Conservation (phyloP, 768 basidiomycete genomes). For the Polyporus arcularius region DNA sequence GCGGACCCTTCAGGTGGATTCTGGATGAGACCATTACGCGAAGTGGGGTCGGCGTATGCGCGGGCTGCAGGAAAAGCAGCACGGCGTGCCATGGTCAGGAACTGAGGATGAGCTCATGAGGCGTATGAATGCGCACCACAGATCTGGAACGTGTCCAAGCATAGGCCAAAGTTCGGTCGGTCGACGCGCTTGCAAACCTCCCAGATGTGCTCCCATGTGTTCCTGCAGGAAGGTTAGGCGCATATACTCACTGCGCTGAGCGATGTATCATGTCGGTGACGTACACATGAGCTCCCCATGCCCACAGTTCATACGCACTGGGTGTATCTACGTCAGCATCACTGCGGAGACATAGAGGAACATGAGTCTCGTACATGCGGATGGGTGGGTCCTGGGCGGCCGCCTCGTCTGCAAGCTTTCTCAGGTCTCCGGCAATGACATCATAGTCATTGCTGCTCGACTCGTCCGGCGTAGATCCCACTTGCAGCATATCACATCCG, state of each 20-base stretch:
- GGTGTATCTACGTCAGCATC: not conserved
- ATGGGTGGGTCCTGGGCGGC: conserved; percentile 29
- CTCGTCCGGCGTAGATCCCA: conserved; percentile 31
- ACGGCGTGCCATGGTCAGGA: not conserved
- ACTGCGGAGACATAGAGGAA: not conserved
- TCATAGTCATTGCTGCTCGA: conserved; percentile 25
- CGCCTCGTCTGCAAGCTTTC: conserved; percentile 30
- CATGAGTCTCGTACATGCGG: conserved; percentile 21
- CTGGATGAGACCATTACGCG: conserved; percentile 15
- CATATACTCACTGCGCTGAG: not conserved
- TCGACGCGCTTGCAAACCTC: conserved; percentile 32
- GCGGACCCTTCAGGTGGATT: conserved; percentile 16
- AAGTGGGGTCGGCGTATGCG: conserved; percentile 28
- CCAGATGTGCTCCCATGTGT: conserved; percentile 35
- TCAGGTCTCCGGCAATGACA: conserved; percentile 30
- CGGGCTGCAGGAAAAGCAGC: conserved; percentile 21
- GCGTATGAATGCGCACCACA: conserved; percentile 21
- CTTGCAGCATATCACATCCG: conserved; percentile 31
- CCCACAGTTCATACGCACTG: conserved; percentile 37
- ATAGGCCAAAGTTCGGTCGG: conserved; percentile 33
- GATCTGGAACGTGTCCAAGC: conserved; percentile 36
- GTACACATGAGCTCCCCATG: conserved; percentile 33
- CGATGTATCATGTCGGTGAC: conserved; percentile 1
- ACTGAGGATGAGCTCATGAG: not conserved
- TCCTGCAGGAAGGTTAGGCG: conserved; percentile 11